phyloP scores from a whole-genome alignment of 805 yeast species.

The Spathaspora sp. region DNA sequence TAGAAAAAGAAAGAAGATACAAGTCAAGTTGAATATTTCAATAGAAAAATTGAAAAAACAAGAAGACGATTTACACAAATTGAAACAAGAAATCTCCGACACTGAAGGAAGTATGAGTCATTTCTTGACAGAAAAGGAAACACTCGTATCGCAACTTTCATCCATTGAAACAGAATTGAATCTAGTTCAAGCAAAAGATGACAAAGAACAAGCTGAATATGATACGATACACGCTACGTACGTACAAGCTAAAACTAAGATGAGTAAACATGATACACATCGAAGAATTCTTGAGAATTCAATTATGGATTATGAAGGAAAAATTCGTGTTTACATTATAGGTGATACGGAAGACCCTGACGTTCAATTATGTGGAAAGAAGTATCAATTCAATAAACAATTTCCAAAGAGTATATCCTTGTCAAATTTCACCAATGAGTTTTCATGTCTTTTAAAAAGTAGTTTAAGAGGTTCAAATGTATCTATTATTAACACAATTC shows the following conservation, averaged over 20 bases:
- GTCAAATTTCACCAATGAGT: conserved; percentile 17
- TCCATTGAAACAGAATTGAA: conserved; percentile 16
- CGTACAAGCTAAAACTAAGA: conserved; percentile 18
- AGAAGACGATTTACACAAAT: background rate
- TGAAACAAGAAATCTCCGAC: conserved; percentile 1
- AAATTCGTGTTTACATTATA: conserved; percentile 22
- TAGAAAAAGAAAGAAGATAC: conserved; percentile 1
- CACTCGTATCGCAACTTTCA: conserved; percentile 17
- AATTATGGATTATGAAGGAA: conserved; percentile 33
- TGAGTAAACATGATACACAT: conserved; percentile 31
- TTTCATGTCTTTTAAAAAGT: conserved; percentile 16
- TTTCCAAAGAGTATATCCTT: conserved; percentile 4
- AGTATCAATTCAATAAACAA: conserved; percentile 16
- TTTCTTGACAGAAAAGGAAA: conserved; percentile 12
- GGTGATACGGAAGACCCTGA: background rate
- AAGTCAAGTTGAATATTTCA: conserved; percentile 4
- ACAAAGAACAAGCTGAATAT: conserved; percentile 16
- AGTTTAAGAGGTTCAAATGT: conserved; percentile 10
- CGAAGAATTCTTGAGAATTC: conserved; percentile 48
- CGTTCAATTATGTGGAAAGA: conserved; percentile 4
- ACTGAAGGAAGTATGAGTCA: conserved; percentile 16
- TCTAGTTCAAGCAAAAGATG: conserved; percentile 13
- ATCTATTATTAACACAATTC: conserved; percentile 9
- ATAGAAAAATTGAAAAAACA: conserved; percentile 2
- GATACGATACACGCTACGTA: conserved; percentile 15